These are phyloP conservation scores for Marasmius fiardii DNA, from an alignment of 1,284 basidiomycete species.

Conservation along the genomic window DNA sequence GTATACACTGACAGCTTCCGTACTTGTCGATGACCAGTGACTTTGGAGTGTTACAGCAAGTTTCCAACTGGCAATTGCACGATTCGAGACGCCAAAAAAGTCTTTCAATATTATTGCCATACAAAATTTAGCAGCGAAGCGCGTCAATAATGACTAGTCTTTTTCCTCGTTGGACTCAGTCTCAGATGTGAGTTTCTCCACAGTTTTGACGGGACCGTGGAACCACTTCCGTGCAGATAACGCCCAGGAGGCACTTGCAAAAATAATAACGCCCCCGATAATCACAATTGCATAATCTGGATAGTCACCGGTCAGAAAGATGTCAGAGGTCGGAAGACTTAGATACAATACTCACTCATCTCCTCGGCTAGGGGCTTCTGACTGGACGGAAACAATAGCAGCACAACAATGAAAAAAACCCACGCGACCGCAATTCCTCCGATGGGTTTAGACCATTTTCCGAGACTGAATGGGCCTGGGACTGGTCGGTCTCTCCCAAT, in stretches of 20 bases:
- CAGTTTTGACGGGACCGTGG: slow-evolving; percentile 57
- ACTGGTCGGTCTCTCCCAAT: slow-evolving; percentile 54
- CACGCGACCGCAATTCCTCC: slow-evolving; percentile 60
- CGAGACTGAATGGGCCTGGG: slow-evolving; percentile 59
- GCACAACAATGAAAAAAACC: slow-evolving; percentile 59
- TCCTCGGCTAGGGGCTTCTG: slow-evolving; percentile 37
- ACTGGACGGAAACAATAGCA: slow-evolving; percentile 57
- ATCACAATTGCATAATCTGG: slow-evolving; percentile 68
- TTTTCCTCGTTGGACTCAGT: no score
- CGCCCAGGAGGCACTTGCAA: slow-evolving; percentile 61
- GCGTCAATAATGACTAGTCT: no score
- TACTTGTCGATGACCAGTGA: no score
- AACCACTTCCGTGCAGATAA: slow-evolving; percentile 71
- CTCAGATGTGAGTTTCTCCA: slow-evolving; percentile 28
- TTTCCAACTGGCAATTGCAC: no score
- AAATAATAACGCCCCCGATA: slow-evolving; percentile 60
- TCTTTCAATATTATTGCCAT: no score
- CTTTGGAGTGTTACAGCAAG: no score
- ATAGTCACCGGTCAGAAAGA: background rate
- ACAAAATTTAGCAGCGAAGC: no score
- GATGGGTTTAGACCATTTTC: slow-evolving; percentile 56
- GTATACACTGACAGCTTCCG: no score
- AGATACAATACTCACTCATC: slow-evolving; percentile 42
- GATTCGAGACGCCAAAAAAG: no score
- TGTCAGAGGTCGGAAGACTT: background rate